Conservation (phyloP, 148 eudicot species). For the Oxyria digyna region DNA sequence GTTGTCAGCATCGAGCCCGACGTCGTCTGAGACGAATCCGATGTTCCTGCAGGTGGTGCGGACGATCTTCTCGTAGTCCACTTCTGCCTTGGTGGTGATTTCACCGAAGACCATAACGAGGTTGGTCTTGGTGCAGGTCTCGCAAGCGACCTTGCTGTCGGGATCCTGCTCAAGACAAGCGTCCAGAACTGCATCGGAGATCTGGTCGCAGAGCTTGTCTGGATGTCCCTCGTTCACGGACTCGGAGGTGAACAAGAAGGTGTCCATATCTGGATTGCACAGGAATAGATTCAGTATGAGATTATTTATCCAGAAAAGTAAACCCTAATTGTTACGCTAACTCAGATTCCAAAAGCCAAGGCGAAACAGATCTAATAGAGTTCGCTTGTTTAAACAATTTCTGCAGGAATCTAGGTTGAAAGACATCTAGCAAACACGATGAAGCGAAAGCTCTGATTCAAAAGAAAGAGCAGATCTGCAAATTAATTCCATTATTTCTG, state of each 20-base stretch:
- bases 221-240: constrained; percentile 74
- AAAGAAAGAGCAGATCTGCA: background rate
- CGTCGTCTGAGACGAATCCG: constrained; percentile 47
- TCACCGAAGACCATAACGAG: constrained; percentile 61
- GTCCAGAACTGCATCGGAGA: constrained; percentile 60
- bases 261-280: constrained; percentile 25
- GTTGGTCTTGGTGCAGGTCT: constrained; percentile 29
- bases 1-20: constrained; percentile 63
- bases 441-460: background rate
- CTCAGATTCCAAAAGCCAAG: background rate
- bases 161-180: constrained; percentile 65
- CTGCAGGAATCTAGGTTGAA: background rate
- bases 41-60: constrained; percentile 53
- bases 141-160: constrained; percentile 56
- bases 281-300: background rate
- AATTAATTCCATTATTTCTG: too few species aligned
- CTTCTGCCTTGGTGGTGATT: constrained; percentile 50
- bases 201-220: constrained; percentile 58
- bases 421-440: too few species aligned
- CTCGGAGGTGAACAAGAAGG: constrained; percentile 62
- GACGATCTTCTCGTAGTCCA: constrained; percentile 63
- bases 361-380: background rate
- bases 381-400: background rate
- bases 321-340: background rate
- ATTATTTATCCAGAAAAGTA: constrained; percentile 4